Evolutionary conservation across 139 green algal genomes (phyloP).

Genomic region (Chlorella sp.): DNA sequence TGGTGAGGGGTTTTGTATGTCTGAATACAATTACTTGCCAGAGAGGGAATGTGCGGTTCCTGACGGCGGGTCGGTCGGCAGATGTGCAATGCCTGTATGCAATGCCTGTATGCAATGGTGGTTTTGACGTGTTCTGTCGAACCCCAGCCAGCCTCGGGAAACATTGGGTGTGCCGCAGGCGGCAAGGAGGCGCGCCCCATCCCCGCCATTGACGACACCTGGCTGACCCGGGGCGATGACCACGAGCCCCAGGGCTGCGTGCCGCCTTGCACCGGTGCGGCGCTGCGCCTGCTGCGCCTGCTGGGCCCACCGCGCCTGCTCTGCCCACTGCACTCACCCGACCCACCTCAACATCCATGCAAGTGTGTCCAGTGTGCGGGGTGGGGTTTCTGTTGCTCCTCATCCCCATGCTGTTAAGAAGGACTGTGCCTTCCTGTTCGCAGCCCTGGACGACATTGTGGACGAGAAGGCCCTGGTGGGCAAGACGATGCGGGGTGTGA

Average conservation of each 20-base stretch:
- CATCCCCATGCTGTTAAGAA: too few species aligned
- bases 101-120: neutral
- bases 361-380: too few species aligned
- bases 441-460: constrained; percentile 19
- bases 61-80: neutral
- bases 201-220: constrained; percentile 9
- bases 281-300: neutral
- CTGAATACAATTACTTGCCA: too few species aligned
- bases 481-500: neutral
- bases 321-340: too few species aligned
- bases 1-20: too few species aligned
- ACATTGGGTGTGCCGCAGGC: neutral
- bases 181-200: constrained; percentile 1
- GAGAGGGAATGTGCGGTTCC: neutral
- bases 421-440: too few species aligned
- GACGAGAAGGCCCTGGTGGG: constrained; percentile 8
- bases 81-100: neutral
- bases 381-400: too few species aligned
- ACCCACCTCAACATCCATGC: too few species aligned
- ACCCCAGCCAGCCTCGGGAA: neutral
- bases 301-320: too few species aligned
- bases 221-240: neutral
- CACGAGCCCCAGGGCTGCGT: neutral
- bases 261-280: constrained; percentile 7
- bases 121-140: too few species aligned